Base-by-base conservation (phyloP, 2,329 filamentous ascomycete genomes). In the Xylaria hypoxylon region DNA sequence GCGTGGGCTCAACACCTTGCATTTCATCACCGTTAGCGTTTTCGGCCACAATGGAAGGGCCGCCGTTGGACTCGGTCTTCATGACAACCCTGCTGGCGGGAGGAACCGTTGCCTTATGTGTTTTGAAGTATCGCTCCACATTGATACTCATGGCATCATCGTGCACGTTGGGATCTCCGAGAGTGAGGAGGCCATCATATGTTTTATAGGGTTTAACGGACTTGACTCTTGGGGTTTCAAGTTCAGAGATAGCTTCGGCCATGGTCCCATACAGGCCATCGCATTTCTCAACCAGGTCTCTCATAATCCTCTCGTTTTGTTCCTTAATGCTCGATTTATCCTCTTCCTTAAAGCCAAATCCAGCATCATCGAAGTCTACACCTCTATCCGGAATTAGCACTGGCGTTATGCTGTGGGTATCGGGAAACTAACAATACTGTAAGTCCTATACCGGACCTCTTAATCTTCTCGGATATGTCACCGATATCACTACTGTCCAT, bases 311-410 rank as follows among this genome's bases (percentile, higher is more conserved):
- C 77, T 99, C 96, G 72, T 97, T 97, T 52, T 85, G 80, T n/a
- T 80, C 89, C 84, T 98, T 98, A 58, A 79, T 77, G 0, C 77
- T 71, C 19, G 90, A 81, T 77, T 99, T 99, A 70, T 92, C 87
- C 77, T 97, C 94, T 80, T 98, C 95, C 78, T 97, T 97, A 76
- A 93, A 92, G 47, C 94, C 94, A 75, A 91, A 97, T 2, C 97
- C 94, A 1, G 88, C 77, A 77, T 97, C 94, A 76, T 99, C 94
- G 78, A 99, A 98, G 77, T 99, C 96, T 19, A 97, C 88, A 15
- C 96, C 96, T 60, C 91, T 94, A 47, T 6, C 52, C 2, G 55
- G 26, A 24, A 45, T 75, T 66, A 77, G 64, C 59, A 60, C 17
- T 10, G 15, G 13, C 6, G 2, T 24, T 26, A 19, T 3, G 4